Base-by-base conservation (phyloP, 306 rosid genomes). In the Adenanthera pavonina region DNA sequence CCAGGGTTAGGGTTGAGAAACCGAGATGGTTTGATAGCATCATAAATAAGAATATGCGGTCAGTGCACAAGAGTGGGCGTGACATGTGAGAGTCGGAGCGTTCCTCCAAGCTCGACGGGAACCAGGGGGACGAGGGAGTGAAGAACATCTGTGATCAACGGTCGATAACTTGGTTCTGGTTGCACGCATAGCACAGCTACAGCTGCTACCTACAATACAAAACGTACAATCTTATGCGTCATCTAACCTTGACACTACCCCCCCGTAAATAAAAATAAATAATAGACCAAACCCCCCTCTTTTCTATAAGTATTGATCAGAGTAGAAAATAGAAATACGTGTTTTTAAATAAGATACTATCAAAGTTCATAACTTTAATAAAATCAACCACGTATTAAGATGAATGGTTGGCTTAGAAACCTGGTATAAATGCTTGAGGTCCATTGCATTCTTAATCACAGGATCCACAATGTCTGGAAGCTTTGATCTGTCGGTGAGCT, bases 181-280 rank as follows among this genome's bases (percentile, higher is more conserved):
- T 95, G 99, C 79, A 95, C 98, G 52, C 99, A 95, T 19, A 95
- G 66, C 89, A 95, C 97, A 7, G 99, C 99, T 2, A 95, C 98
- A 35, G 98, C 99, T 74, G 99, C 98, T 74, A 92, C 98, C 97
- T 95, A 78, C 78, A 62, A 59, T 56, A 53, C 6, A 6, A 20
- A 47, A 67, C 11, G 30, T 9, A 34, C 81, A 72, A 59, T 40
- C 41, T 40, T 16, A 40, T 59, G 14, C 33, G 30, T 16, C 2
- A 16, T 4, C 10, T 9, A 54, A 13, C 25, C 20, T 1, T 40
- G 3, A 25, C 30, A 25, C 0, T 25, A 25, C 30, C 30, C 30
- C 30, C 30, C 30, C 30, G 30, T 25, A 25, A 25, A 25, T 25
- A 25, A 25, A 25, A 25, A 25, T 25, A 25, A 25, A 25, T 25